Evolutionary conservation across 2,329 filamentous ascomycete genomes (phyloP).

Genomic region (Colletotrichum musae): DNA sequence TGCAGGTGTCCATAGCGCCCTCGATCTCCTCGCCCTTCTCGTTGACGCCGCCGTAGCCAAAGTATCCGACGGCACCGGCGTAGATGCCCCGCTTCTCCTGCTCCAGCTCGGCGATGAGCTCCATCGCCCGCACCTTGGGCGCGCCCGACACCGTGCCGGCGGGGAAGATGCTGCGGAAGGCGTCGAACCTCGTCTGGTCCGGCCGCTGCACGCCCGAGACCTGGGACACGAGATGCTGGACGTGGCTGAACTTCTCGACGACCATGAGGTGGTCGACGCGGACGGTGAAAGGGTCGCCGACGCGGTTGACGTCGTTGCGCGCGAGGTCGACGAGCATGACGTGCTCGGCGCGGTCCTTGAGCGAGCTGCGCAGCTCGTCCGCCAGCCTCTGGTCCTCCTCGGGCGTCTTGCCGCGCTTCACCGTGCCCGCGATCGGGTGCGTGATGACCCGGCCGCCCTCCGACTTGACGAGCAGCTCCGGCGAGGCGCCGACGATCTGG

Average conservation of each 20-base stretch:
- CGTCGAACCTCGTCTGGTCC: constrained; percentile 92
- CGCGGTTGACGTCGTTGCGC: constrained; percentile 95
- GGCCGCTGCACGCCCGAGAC: constrained; percentile 90
- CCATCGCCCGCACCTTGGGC: constrained; percentile 97
- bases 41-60: constrained; percentile 85
- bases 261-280: constrained; percentile 95
- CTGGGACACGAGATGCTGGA: constrained; percentile 96
- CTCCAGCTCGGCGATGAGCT: constrained; percentile 95
- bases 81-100: constrained; percentile 95
- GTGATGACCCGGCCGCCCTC: constrained; percentile 91
- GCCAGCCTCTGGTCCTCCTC: constrained; percentile 88
- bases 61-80: constrained; percentile 96
- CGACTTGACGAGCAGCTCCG: constrained; percentile 93
- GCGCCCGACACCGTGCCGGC: constrained; percentile 96
- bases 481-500: constrained; percentile 94
- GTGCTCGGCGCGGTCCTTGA: constrained; percentile 95
- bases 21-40: constrained; percentile 74
- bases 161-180: constrained; percentile 96
- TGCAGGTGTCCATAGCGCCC: constrained; percentile 92
- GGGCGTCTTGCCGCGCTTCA: constrained; percentile 84
- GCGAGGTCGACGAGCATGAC: constrained; percentile 98
- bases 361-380: constrained; percentile 79
- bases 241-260: constrained; percentile 94
- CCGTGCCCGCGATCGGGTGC: constrained; percentile 96
- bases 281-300: constrained; percentile 91